Evolutionary conservation across 768 basidiomycete genomes (phyloP).

Genomic region (Boletus coccyginus): DNA sequence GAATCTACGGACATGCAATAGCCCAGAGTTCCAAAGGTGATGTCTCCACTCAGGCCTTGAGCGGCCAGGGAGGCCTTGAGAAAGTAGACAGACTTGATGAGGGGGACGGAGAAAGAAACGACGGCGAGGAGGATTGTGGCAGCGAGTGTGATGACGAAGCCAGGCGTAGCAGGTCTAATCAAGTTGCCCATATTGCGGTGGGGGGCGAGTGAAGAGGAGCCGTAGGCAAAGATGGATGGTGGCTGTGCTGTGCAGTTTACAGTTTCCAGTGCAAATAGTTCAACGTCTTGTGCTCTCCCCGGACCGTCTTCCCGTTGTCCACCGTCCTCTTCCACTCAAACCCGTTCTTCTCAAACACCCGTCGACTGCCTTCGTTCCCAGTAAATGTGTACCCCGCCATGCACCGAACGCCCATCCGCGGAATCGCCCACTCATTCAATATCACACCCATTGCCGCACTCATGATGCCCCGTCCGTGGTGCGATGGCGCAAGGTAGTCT

Average conservation of each 20-base stretch:
- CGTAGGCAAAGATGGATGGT: not conserved
- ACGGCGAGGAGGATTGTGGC: conserved; percentile 79
- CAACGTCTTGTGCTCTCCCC: conserved; percentile 37
- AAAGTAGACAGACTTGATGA: conserved; percentile 87
- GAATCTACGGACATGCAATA: conserved; percentile 68
- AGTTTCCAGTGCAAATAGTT: conserved; percentile 36
- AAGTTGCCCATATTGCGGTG: conserved; percentile 48
- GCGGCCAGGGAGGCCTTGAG: conserved; percentile 66
- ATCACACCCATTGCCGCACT: conserved; percentile 56
- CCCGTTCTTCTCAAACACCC: conserved; percentile 68
- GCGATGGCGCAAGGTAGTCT: conserved; percentile 61
- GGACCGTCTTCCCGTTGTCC: conserved; percentile 36
- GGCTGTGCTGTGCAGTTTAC: conserved; percentile 15
- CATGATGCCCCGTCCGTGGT: conserved; percentile 75
- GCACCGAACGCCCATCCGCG: conserved; percentile 54
- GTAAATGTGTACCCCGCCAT: conserved; percentile 44
- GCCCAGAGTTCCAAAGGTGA: conserved; percentile 88
- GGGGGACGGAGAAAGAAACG: conserved; percentile 89
- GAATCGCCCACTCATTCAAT: conserved; percentile 58
- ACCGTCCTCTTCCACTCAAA: conserved; percentile 43
- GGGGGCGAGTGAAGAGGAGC: not conserved
- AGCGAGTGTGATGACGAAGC: conserved; percentile 77
- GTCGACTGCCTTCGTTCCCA: conserved; percentile 58
- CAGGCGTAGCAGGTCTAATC: conserved; percentile 86
- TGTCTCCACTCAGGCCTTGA: conserved; percentile 49